These are phyloP conservation scores for Arthroderma sp. DNA, from an alignment of 2,329 filamentous ascomycete genomes.

Conservation along the genomic window DNA sequence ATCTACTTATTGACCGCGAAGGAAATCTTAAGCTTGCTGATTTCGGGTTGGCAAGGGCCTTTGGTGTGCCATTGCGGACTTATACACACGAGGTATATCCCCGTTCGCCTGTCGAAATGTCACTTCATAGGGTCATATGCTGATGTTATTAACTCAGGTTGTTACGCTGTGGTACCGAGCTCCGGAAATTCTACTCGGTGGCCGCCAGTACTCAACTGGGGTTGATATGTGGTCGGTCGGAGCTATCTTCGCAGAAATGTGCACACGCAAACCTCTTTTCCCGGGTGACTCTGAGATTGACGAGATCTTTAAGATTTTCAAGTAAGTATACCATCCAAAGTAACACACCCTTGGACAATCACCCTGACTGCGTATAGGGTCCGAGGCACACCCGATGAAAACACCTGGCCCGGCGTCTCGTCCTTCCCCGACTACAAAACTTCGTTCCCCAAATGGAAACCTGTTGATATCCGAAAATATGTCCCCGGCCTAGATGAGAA, in stretches of 20 bases:
- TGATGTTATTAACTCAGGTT: slow-evolving; percentile 39
- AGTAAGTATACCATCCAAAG: slow-evolving; percentile 37
- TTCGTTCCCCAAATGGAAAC: slow-evolving; percentile 82
- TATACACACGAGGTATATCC: slow-evolving; percentile 71
- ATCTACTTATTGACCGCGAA: slow-evolving; percentile 84
- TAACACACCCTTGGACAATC: slow-evolving; percentile 8
- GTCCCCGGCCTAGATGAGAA: slow-evolving; percentile 60
- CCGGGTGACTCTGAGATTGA: slow-evolving; percentile 88
- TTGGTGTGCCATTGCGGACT: slow-evolving; percentile 78
- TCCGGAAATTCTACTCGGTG: slow-evolving; percentile 79
- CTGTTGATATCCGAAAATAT: slow-evolving; percentile 52
- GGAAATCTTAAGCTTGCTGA: slow-evolving; percentile 98
- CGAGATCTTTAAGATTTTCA: slow-evolving; percentile 91
- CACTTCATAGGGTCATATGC: not conserved
- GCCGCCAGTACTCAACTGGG: slow-evolving; percentile 82
- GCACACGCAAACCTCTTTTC: slow-evolving; percentile 82
- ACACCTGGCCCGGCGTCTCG: slow-evolving; percentile 80
- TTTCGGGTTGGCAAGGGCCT: slow-evolving; percentile 86
- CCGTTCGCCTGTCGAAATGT: not conserved
- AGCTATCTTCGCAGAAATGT: slow-evolving; percentile 95
- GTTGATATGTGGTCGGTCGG: slow-evolving; percentile 95
- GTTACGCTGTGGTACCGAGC: slow-evolving; percentile 89
- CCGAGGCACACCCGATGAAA: slow-evolving; percentile 71
- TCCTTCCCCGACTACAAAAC: slow-evolving; percentile 88
- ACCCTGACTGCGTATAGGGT: slow-evolving; percentile 35